Evolutionary conservation across 305 asterid genomes (phyloP).

Genomic region (Fraxinus floribunda): DNA sequence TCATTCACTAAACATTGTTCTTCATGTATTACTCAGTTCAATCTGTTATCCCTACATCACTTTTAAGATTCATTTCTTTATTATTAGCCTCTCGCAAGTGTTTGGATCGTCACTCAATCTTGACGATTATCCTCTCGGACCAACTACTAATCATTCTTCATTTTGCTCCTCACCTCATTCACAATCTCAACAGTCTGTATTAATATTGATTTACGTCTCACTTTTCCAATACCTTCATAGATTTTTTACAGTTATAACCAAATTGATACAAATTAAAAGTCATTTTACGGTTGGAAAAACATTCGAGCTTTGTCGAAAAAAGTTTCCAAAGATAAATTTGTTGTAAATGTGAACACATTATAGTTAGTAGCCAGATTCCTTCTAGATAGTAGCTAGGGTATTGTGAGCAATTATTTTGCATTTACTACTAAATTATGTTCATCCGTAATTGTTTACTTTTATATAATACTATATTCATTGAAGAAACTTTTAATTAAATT

Average conservation of each 20-base stretch:
- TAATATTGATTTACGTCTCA: neutral
- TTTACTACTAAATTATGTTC: neutral
- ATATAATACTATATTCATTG: neutral
- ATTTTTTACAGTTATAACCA: neutral
- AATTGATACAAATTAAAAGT: neutral
- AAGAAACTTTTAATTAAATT: neutral
- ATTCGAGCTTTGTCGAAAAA: neutral
- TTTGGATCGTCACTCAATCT: neutral
- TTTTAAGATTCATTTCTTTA: neutral
- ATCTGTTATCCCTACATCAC: neutral
- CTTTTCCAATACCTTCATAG: neutral
- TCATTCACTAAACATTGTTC: neutral
- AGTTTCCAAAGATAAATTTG: neutral
- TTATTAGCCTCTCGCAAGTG: neutral
- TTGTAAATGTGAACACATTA: neutral
- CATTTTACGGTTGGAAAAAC: neutral
- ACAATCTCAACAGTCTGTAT: neutral
- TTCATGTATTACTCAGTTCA: neutral
- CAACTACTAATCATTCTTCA: neutral
- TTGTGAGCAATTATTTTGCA: slow-evolving; percentile 17
- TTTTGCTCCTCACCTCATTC: neutral
- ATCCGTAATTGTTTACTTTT: neutral
- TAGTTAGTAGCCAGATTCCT: slow-evolving; percentile 16
- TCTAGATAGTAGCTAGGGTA: slow-evolving; percentile 6
- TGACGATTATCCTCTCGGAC: neutral